Evolutionary conservation across 208 protist genomes (phyloP).

Genomic region (Trypanosoma caninum): DNA sequence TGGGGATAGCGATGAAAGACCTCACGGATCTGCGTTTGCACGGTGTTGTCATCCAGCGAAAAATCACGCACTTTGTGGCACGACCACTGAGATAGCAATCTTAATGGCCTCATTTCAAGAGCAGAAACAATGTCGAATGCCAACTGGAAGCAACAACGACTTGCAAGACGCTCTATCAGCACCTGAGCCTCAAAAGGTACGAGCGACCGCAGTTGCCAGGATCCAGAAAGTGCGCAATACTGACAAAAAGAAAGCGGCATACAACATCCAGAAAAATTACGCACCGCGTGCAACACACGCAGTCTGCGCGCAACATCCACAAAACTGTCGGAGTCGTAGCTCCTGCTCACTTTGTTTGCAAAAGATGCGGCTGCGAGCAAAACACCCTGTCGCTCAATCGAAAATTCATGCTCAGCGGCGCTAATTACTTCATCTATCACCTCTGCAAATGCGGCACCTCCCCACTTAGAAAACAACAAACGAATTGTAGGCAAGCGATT

Average conservation of each 20-base stretch:
- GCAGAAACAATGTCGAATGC: slow-evolving; percentile 34
- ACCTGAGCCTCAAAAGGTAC: slow-evolving; percentile 27
- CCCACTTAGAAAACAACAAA: slow-evolving; percentile 4
- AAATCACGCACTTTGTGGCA: slow-evolving; percentile 13
- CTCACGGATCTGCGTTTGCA: slow-evolving; percentile 15
- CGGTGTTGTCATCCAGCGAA: slow-evolving; percentile 6
- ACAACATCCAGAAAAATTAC: slow-evolving; percentile 23
- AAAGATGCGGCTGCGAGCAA: slow-evolving; percentile 39
- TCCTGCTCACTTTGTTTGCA: slow-evolving; percentile 23
- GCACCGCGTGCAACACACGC: slow-evolving; percentile 34
- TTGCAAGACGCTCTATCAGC: slow-evolving; percentile 37
- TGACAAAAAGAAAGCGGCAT: slow-evolving; percentile 25
- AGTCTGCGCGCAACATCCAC: slow-evolving; percentile 38
- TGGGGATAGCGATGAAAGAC: slow-evolving; percentile 22
- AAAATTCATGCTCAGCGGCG: slow-evolving; percentile 19
- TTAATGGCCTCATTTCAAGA: slow-evolving; percentile 24
- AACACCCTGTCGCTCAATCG: slow-evolving; percentile 32
- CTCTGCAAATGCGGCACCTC: slow-evolving; percentile 17
- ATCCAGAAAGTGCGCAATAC: slow-evolving; percentile 11
- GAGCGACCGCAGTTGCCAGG: slow-evolving; percentile 3
- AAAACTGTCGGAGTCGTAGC: slow-evolving; percentile 24
- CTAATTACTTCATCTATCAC: slow-evolving; percentile 44
- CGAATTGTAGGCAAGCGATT: slow-evolving; percentile 21
- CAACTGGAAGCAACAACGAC: slow-evolving; percentile 33
- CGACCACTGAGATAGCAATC: slow-evolving; percentile 31